Evolutionary conservation across 192 early-diverging fungal genomes (phyloP), one percentile per base, ranked within the genome.

Genomic region (Podila horticola): DNA sequence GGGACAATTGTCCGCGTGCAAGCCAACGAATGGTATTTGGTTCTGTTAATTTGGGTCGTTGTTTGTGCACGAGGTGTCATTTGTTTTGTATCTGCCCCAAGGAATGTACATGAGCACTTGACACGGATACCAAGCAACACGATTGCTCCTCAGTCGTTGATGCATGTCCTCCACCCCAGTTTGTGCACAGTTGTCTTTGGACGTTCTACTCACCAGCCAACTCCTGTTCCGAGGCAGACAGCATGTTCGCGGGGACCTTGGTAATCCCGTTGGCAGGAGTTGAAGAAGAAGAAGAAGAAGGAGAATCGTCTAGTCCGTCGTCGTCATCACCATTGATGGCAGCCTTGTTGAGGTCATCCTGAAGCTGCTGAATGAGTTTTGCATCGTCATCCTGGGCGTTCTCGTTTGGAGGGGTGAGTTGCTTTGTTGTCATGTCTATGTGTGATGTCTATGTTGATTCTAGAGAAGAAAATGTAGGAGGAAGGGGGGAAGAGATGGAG

Each of bases 181-280:
- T n/a, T 20, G 5, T 2, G 6, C 20, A 12, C 9, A 24, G 38
- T 22, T 3, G 19, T 48, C 15, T 60, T 22, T 69, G 13, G 41
- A 45, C 8, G 38, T 71, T 22, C 19, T 20, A 34, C 38, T 33
- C 71, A 84, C 83, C 83, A 36, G 73, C 77, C 24, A 52, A 15
- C 38, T 75, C 76, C 30, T 84, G 83, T 59, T 84, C 76, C 19
- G 22, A 58, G 5, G 77, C 68, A 51, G 76, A 59, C 8, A 84
- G 63, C 45, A 67, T 64, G 49, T 84, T 84, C 57, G 72, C 72
- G 31, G 62, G 65, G 22, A 72, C 50, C 30, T 81, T 77, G 22
- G 34, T 41, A 33, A 57, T 30, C 11, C 41, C 15, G 41, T 17
- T 45, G 24, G 51, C 50, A 50, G 41, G 17, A 2, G 49, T 28